Evolutionary conservation across 768 basidiomycete species (phyloP), one percentile per base, ranked within the genome.

Genomic region (Tylopilus felleus): DNA sequence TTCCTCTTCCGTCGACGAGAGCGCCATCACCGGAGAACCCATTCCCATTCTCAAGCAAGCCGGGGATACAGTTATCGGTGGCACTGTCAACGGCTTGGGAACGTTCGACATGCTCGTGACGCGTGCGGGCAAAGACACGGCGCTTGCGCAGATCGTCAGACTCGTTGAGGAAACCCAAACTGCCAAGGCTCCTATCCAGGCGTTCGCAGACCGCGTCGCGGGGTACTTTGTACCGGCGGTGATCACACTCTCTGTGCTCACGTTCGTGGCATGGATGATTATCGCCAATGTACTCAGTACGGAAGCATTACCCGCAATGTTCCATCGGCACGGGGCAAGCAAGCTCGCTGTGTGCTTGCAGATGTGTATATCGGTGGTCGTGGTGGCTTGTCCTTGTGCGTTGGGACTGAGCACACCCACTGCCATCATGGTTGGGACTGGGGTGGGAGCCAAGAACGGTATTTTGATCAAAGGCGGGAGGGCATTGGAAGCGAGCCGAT

Each of bases 341-440:
- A 89, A 88, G 65, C 76, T 98, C 54, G 90, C 91, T 8, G 88
- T 96, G 14, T 98, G 95, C 68, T 76, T 99, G 44, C 93, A 96
- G 74, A 85, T 99, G 65, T 98, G 96, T 70, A 99, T 98, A 66
- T 94, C 91, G 38, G 97, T 98, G 57, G 82, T 99, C 55, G 97
- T 99, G 46, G 94, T 99, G 48, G 96, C 97, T 21, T 99, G 97
- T 70, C 97, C 97, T 0, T 99, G 97, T 68, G 96, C 97, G 0
- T 80, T 99, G 31, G 97, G 96, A 5, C 79, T 98, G 54, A 92
- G 91, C 51, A 98, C 96, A 0, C 97, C 97, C 1, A 98, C 97
- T 0, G 97, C 96, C 2, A 93, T 98, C 72, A 98, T 98, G 97
- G 97, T 98, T 29, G 97, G 97, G 17, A 98, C 96, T 0, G 97